These are phyloP conservation scores for Aspergillus tanneri DNA, from an alignment of 2,329 filamentous ascomycete genomes.

Conservation along the genomic window DNA sequence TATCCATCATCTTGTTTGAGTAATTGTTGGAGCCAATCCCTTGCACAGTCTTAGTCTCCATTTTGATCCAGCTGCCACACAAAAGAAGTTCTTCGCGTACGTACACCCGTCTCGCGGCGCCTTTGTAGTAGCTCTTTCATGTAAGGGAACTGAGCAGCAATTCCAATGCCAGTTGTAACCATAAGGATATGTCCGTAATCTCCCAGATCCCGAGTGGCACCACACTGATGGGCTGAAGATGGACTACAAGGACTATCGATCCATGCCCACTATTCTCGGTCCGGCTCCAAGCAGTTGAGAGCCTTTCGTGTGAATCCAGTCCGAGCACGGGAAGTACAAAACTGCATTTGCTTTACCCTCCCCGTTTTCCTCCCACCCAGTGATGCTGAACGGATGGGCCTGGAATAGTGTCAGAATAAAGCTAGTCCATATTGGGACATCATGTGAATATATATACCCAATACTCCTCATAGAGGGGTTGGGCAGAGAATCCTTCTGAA, in stretches of 20 bases:
- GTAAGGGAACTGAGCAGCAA: constrained; percentile 34
- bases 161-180: constrained; percentile 36
- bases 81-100: constrained; percentile 27
- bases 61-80: constrained; percentile 29
- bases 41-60: constrained; percentile 19
- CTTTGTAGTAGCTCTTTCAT: constrained; percentile 37
- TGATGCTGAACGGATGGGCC: constrained; percentile 30
- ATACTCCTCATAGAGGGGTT: no score
- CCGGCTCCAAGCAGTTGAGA: constrained; percentile 10
- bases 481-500: no score
- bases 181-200: constrained; percentile 36
- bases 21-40: constrained; percentile 23
- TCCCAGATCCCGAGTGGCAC: constrained; percentile 18
- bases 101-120: constrained; percentile 22
- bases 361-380: constrained; percentile 21
- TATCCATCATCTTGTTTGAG: constrained; percentile 22
- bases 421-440: no score
- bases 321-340: constrained; percentile 25
- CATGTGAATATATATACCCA: no score
- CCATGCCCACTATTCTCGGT: constrained; percentile 16
- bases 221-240: constrained; percentile 10
- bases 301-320: constrained; percentile 21
- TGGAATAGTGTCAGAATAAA: no score
- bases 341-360: constrained; percentile 17
- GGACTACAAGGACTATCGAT: constrained; percentile 31